These are phyloP conservation scores for Acacia concinna DNA, from an alignment of 331 rosid species.

Conservation along the genomic window DNA sequence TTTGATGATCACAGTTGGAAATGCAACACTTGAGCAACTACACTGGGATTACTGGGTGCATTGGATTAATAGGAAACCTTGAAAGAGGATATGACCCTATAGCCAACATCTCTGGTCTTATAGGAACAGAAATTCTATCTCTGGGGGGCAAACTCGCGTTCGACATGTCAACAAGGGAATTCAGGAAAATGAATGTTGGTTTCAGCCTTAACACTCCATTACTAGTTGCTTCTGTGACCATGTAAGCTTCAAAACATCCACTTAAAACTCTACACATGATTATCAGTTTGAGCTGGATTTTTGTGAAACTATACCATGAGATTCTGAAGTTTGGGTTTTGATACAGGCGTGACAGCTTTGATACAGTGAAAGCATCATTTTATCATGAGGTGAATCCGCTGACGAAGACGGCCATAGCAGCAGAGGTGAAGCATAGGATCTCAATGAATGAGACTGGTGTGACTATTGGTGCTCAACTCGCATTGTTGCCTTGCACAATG, in stretches of 20 bases:
- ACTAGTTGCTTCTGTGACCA: slow-evolving; percentile 56
- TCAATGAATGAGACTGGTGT: slow-evolving; percentile 42
- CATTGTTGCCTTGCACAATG: slow-evolving; percentile 44
- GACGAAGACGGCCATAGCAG: slow-evolving; percentile 60
- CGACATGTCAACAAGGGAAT: slow-evolving; percentile 47
- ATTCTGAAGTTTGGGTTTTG: slow-evolving; percentile 13
- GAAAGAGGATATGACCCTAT: slow-evolving; percentile 42
- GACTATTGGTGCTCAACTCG: slow-evolving; percentile 63
- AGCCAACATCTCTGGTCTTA: slow-evolving; percentile 47
- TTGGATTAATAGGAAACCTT: slow-evolving; percentile 48
- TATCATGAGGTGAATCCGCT: slow-evolving; percentile 53
- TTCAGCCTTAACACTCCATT: slow-evolving; percentile 49
- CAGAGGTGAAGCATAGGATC: slow-evolving; percentile 58
- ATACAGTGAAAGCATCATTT: slow-evolving; percentile 52
- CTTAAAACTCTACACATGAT: neutral
- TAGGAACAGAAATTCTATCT: slow-evolving; percentile 53
- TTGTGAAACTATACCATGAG: neutral
- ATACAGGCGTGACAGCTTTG: slow-evolving; percentile 64
- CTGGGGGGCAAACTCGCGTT: slow-evolving; percentile 52
- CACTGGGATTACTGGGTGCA: slow-evolving; percentile 59
- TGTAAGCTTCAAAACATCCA: slow-evolving; percentile 47
- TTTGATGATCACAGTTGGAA: slow-evolving; percentile 48
- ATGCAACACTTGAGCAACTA: slow-evolving; percentile 48
- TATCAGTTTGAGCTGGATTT: neutral
- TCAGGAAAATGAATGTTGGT: slow-evolving; percentile 54